Evolutionary conservation across 192 early-diverging fungal genomes (phyloP), one percentile per base, ranked within the genome.

Genomic region (Blastocladiella britannica): DNA sequence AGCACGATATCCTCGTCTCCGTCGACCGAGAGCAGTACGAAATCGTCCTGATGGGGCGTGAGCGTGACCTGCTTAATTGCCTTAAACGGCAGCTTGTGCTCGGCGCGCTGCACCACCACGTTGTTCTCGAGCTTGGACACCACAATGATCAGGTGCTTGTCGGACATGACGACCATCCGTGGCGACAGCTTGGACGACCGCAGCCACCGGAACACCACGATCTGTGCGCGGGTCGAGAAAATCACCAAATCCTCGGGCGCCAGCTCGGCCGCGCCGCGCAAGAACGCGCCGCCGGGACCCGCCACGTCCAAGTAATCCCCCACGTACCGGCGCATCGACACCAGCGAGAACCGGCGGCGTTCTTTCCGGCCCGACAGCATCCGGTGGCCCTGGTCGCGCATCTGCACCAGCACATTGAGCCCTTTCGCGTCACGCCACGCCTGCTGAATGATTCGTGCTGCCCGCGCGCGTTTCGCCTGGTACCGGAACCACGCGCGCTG

Each of bases 381-480:
- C 51, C 91, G 82, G 59, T 87, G 85, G 47, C 91, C 92, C 70
- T 89, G 84, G 55, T 98, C 91, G 59, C 93, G 82, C 72, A 93
- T 73, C 60, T 89, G 89, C 51, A 92, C 59, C 65, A 89, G 91
- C 58, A 87, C 82, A 53, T 93, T 81, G 28, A 87, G 77, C 61
- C 85, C 78, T 70, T 94, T 94, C 64, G 80, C 79, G 43, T 70
- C 68, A 26, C 76, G 74, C 80, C 81, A 89, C 60, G 69, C 79
- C n/a, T 81, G 75, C 65, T 89, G 86, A 56, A 89, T 85, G 28
- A 67, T 72, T 22, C 62, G 70, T 0, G 86, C 86, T 53, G 75
- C 78, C 52, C 74, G 75, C 37, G 77, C 63, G 62, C 70, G 80
- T 62, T 80, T 73, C 22, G 75, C 72, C 63, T 80, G 67, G 75